phyloP scores from a whole-genome alignment of 2,329 filamentous ascomycete species.

The Exserohilum rostratum region DNA sequence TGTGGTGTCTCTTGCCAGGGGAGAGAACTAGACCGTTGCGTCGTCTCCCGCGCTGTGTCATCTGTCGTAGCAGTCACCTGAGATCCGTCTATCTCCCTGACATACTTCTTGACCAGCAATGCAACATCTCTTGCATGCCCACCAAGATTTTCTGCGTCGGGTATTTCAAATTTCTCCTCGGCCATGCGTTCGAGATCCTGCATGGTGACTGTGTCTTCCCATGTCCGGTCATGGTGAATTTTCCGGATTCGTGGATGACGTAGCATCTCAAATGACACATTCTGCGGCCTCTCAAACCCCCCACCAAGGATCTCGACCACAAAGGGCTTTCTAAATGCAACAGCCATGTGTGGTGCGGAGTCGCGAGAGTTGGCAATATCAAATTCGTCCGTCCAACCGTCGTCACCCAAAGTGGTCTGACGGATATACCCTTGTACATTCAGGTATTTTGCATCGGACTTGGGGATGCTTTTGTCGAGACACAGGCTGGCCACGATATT shows the following conservation, averaged over 20 bases:
- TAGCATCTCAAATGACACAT: slow-evolving; percentile 73
- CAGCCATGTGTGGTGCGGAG: slow-evolving; percentile 45
- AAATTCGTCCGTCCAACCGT: slow-evolving; percentile 29
- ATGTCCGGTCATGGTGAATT: slow-evolving; percentile 76
- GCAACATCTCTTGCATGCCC: slow-evolving; percentile 42
- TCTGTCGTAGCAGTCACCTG: slow-evolving; percentile 26
- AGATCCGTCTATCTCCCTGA: slow-evolving; percentile 16
- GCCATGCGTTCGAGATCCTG: slow-evolving; percentile 73
- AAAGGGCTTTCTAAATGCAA: slow-evolving; percentile 71
- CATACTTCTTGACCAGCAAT: slow-evolving; percentile 30
- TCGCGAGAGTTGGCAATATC: slow-evolving; percentile 27
- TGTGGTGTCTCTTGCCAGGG: slow-evolving; percentile 14
- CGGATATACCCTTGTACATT: slow-evolving; percentile 51
- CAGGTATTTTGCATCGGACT: slow-evolving; percentile 51
- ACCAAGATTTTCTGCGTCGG: slow-evolving; percentile 31
- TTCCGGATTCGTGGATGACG: slow-evolving; percentile 79
- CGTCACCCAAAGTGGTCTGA: slow-evolving; percentile 32
- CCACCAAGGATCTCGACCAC: slow-evolving; percentile 83
- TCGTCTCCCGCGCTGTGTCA: slow-evolving; percentile 30
- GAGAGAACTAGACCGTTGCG: slow-evolving; percentile 23
- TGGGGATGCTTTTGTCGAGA: slow-evolving; percentile 56
- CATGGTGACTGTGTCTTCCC: slow-evolving; percentile 71
- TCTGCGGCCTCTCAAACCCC: slow-evolving; percentile 74
- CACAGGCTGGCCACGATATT: slow-evolving; percentile 65
- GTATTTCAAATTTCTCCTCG: slow-evolving; percentile 53